A percentile compares a stretch with the other conserved stretches of the same genome.
These are phyloP conservation scores for Trichoderma sp. DNA, from an alignment of 2,329 filamentous ascomycete species.

Conservation along the genomic window DNA sequence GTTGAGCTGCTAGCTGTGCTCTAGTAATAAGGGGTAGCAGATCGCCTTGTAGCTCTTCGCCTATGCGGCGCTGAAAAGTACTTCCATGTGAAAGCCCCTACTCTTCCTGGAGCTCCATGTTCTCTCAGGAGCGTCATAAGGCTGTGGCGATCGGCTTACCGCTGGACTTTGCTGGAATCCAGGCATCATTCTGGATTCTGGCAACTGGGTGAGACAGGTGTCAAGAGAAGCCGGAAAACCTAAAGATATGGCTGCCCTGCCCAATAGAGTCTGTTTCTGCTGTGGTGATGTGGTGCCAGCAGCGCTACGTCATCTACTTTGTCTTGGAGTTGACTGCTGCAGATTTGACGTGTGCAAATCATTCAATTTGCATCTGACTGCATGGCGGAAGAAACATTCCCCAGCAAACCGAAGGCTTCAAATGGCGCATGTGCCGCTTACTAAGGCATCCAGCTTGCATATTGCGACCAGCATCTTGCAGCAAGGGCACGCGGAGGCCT, in stretches of 20 bases:
- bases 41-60: background rate
- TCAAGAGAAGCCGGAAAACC: background rate
- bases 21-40: background rate
- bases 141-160: background rate
- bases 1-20: background rate
- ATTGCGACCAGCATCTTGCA: background rate
- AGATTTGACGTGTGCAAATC: background rate
- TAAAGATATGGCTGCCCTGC: background rate
- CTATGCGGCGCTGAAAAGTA: background rate
- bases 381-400: background rate
- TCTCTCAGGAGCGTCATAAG: background rate
- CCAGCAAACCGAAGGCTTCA: background rate
- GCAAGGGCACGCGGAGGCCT: background rate
- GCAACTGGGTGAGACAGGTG: background rate
- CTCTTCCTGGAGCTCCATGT: background rate
- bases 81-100: background rate
- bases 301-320: constrained; percentile 13
- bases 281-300: background rate
- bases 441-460: background rate
- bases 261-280: background rate
- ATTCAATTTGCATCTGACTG: background rate
- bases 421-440: background rate
- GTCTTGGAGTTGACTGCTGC: background rate
- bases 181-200: background rate
- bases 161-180: background rate